A percentile compares a stretch with the other conserved stretches of the same genome.
phyloP scores from a whole-genome alignment of 805 yeast genomes.

The Suhomyces sp. region DNA sequence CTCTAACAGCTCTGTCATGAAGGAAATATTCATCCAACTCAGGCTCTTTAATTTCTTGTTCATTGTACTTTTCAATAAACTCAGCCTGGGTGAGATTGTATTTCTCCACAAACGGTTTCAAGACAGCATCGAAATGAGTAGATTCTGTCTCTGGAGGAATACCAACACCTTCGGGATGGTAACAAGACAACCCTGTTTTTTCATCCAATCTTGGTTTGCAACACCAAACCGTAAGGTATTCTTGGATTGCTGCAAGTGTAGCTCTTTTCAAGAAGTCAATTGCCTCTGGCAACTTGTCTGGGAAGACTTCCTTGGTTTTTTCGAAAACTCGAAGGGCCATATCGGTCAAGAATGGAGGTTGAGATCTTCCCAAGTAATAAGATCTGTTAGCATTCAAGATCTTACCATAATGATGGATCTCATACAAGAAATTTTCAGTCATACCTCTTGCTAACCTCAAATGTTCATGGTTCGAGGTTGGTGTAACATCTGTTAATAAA shows the following conservation, averaged over 20 bases:
- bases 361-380: slow-evolving; percentile 87
- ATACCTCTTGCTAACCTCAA: slow-evolving; percentile 79
- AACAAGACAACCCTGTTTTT: slow-evolving; percentile 78
- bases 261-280: slow-evolving; percentile 65
- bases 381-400: slow-evolving; percentile 92
- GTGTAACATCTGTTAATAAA: slow-evolving; percentile 54
- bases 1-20: slow-evolving; percentile 94
- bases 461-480: slow-evolving; percentile 34
- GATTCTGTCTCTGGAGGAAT: slow-evolving; percentile 96
- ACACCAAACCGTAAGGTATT: slow-evolving; percentile 81
- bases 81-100: slow-evolving; percentile 59
- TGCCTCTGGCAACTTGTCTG: slow-evolving; percentile 39
- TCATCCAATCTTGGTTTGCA: slow-evolving; percentile 69
- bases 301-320: slow-evolving; percentile 49
- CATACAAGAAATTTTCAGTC: slow-evolving; percentile 90
- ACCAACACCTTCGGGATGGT: slow-evolving; percentile 89
- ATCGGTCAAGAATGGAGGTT: slow-evolving; percentile 95
- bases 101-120: slow-evolving; percentile 68
- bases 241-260: slow-evolving; percentile 77
- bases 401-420: slow-evolving; percentile 87
- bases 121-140: slow-evolving; percentile 74
- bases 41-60: slow-evolving; percentile 66
- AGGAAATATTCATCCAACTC: slow-evolving; percentile 83
- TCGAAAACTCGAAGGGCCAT: slow-evolving; percentile 74
- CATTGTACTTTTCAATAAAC: slow-evolving; percentile 62